These are phyloP conservation scores for Mycena metata DNA, from an alignment of 768 basidiomycete species.

Conservation along the genomic window DNA sequence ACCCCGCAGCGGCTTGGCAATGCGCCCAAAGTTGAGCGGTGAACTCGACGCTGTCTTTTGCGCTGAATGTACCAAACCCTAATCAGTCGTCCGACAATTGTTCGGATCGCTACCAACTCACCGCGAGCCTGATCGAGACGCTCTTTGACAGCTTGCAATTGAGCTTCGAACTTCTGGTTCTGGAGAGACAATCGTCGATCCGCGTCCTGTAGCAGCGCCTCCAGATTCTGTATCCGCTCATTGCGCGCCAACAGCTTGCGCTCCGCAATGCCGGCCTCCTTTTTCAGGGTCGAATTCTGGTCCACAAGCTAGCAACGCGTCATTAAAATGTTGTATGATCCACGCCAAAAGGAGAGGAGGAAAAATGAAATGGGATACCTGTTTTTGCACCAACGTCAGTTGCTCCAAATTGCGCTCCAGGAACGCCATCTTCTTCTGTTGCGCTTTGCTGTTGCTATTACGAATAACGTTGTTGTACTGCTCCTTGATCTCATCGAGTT, in stretches of 20 bases:
- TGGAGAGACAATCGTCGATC: slow-evolving; percentile 92
- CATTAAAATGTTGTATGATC: slow-evolving; percentile 24
- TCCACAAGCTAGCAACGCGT: slow-evolving; percentile 83
- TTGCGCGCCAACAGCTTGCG: slow-evolving; percentile 96
- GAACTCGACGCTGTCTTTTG: slow-evolving; percentile 83
- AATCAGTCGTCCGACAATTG: slow-evolving; percentile 31
- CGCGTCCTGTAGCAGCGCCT: slow-evolving; percentile 92
- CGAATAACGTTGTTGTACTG: slow-evolving; percentile 99
- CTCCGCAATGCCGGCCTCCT: slow-evolving; percentile 97
- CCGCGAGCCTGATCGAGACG: slow-evolving; percentile 93
- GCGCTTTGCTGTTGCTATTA: slow-evolving; percentile 98
- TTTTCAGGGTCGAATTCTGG: slow-evolving; percentile 97
- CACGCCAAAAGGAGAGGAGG: slow-evolving; percentile 21
- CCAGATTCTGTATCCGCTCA: slow-evolving; percentile 97
- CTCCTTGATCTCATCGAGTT: slow-evolving; percentile 97
- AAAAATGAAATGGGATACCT: slow-evolving; percentile 64
- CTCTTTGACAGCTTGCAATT: slow-evolving; percentile 92
- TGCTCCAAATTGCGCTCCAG: slow-evolving; percentile 97
- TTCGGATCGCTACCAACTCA: slow-evolving; percentile 53
- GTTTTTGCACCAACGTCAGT: slow-evolving; percentile 95
- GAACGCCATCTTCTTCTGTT: slow-evolving; percentile 99
- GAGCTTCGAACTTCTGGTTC: slow-evolving; percentile 96
- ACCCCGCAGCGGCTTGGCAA: slow-evolving; percentile 96
- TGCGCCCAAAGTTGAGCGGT: slow-evolving; percentile 89
- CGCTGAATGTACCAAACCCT: slow-evolving; percentile 57